A percentile compares a stretch with the other conserved stretches of the same genome.
phyloP scores from a whole-genome alignment of 805 yeast genomes.

The Phaffomyces opuntiae region DNA sequence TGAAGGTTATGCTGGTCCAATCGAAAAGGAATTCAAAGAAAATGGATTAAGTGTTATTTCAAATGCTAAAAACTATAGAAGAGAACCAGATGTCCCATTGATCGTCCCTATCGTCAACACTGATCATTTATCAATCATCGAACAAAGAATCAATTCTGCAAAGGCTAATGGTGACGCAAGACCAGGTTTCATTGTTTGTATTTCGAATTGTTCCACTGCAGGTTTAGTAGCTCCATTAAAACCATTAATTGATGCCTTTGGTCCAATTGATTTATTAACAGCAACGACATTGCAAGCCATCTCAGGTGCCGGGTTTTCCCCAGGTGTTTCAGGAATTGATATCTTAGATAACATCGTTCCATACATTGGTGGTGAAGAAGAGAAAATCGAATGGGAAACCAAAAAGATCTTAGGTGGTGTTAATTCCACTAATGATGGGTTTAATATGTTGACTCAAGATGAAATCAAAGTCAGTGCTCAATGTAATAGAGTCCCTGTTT shows the following conservation, averaged over 20 bases:
- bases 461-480: constrained; percentile 89
- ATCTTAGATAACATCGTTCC: constrained; percentile 93
- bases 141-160: constrained; percentile 48
- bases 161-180: constrained; percentile 45
- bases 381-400: constrained; percentile 97
- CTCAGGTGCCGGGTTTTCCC: constrained; percentile 97
- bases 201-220: constrained; percentile 97
- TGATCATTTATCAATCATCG: constrained; percentile 75
- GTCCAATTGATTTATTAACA: constrained; percentile 82
- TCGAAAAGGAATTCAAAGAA: constrained; percentile 78
- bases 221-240: constrained; percentile 95
- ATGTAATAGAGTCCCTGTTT: constrained; percentile 94
- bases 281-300: constrained; percentile 95
- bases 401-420: constrained; percentile 80
- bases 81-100: constrained; percentile 80
- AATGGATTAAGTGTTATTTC: constrained; percentile 82
- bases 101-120: constrained; percentile 94
- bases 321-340: constrained; percentile 95
- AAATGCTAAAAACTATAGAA: constrained; percentile 94
- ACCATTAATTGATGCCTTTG: constrained; percentile 85
- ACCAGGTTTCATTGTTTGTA: constrained; percentile 87
- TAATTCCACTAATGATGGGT: constrained; percentile 43
- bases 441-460: constrained; percentile 52
- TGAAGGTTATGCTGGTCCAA: constrained; percentile 86
- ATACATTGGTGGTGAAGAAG: constrained; percentile 94